Base-by-base conservation (phyloP, 345 rosid genomes). In the Bruguiera gymnorhiza region DNA sequence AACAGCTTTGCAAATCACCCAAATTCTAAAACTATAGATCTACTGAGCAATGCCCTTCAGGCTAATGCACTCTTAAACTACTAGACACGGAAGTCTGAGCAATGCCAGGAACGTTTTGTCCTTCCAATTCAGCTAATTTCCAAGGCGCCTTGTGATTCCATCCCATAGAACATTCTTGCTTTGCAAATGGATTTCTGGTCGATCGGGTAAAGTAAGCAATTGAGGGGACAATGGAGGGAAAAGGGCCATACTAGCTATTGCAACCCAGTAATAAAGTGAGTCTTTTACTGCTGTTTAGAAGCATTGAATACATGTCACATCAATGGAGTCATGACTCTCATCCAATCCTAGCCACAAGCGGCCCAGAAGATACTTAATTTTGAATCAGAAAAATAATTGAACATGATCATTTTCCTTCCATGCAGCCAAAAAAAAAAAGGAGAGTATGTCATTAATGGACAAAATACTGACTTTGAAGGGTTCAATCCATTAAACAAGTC, bases 21-120 rank as follows among this genome's bases (percentile, higher is more conserved):
- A 51, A 60, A 73, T 39, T 78, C 72, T 76, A 67, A 36, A 78
- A 76, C 76, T 72, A 75, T 67, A 67, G 70, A 55, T 77, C 82
- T 50, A 64, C 69, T n/a, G 70, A 68, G 56, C 72, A 74, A 68
- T 65, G 56, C 56, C 58, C 64, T 26, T 62, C 30, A 66, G 62
- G 66, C 46, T 62, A 65, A 70, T 54, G 34, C 11, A 63, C 59
- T 54, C 57, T 63, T 15, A 63, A 46, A 57, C 67, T 51, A 56
- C 75, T 63, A 43, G 68, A 60, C 55, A 69, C 73, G 31, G 62
- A 21, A 71, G 52, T 32, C 20, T 34, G 69, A 63, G 70, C 61
- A 70, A 69, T 63, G 21, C 2, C 34, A 63, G 68, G 69, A 63
- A 66, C 59, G 20, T 23, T 48, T 66, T 64, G 75, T 60, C 71